A percentile compares a stretch with the other conserved stretches of the same genome.
phyloP scores from a whole-genome alignment of 1,284 basidiomycete genomes.

The Anthracocystis setariae region DNA sequence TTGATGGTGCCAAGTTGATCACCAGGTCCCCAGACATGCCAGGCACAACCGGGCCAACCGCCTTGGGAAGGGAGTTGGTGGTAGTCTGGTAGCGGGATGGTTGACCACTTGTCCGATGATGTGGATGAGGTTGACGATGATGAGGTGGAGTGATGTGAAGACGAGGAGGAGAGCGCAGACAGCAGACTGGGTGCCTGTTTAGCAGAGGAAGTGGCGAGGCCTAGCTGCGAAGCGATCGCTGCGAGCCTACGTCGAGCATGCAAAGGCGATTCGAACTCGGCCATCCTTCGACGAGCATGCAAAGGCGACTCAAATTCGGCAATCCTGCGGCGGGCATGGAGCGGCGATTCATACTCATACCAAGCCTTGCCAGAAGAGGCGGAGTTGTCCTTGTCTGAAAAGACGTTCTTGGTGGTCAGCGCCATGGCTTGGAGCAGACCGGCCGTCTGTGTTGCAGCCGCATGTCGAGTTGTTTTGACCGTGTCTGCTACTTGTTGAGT shows the following conservation, averaged over 20 bases:
- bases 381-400: slow-evolving; percentile 16
- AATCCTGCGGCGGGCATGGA: slow-evolving; percentile 24
- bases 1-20: slow-evolving; percentile 80
- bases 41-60: slow-evolving; percentile 70
- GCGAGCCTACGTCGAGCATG: slow-evolving; percentile 44
- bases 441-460: slow-evolving; percentile 30
- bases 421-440: slow-evolving; percentile 48
- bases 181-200: slow-evolving; percentile 30
- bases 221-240: slow-evolving; percentile 51
- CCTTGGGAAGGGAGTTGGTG: slow-evolving; percentile 50
- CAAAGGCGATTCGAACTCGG: slow-evolving; percentile 42
- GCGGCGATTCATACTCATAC: slow-evolving; percentile 43
- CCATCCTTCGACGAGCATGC: slow-evolving; percentile 35
- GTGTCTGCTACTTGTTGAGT: slow-evolving; percentile 22
- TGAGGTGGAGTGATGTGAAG: slow-evolving; percentile 5
- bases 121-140: slow-evolving; percentile 5
- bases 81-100: slow-evolving; percentile 43
- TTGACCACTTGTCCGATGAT: slow-evolving; percentile 38
- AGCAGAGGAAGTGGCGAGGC: slow-evolving; percentile 40
- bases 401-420: slow-evolving; percentile 32
- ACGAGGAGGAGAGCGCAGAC: slow-evolving; percentile 13
- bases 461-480: slow-evolving; percentile 19
- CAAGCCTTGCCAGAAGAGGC: slow-evolving; percentile 21
- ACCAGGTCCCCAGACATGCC: slow-evolving; percentile 77
- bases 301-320: slow-evolving; percentile 45